phyloP scores from a whole-genome alignment of 1,284 basidiomycete species.

The Pseudomicrostroma phylloplanum region DNA sequence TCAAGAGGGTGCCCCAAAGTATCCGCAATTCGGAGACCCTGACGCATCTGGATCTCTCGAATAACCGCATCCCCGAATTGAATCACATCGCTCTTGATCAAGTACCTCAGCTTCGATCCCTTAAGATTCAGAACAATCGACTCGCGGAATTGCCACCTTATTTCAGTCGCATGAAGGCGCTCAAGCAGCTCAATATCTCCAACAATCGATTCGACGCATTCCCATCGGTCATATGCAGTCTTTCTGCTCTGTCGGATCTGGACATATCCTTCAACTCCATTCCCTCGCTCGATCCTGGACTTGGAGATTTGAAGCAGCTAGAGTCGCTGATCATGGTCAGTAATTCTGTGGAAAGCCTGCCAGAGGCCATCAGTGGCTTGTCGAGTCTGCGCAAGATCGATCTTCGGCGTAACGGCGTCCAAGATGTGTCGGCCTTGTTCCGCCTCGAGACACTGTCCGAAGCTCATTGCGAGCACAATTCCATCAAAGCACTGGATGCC shows the following conservation, averaged over 20 bases:
- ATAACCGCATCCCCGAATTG: constrained; percentile 84
- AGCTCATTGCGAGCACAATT: constrained; percentile 44
- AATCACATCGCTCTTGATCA: constrained; percentile 76
- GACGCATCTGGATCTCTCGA: constrained; percentile 80
- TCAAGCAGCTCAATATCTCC: constrained; percentile 83
- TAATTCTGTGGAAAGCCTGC: constrained; percentile 40
- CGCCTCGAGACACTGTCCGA: constrained; percentile 34
- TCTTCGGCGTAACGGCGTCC: constrained; percentile 40
- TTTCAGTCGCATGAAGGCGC: constrained; percentile 67
- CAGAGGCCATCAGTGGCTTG: constrained; percentile 33
- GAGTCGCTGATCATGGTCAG: constrained; percentile 42
- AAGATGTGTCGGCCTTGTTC: constrained; percentile 37
- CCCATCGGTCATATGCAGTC: constrained; percentile 69
- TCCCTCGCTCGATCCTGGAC: constrained; percentile 69
- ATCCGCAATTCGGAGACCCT: constrained; percentile 71
- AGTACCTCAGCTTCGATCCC: constrained; percentile 65
- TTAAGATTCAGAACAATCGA: constrained; percentile 88
- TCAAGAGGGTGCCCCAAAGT: constrained; percentile 84
- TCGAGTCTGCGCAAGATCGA: constrained; percentile 39
- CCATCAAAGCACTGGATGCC: constrained; percentile 40
- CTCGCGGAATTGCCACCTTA: constrained; percentile 79
- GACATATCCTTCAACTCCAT: constrained; percentile 95
- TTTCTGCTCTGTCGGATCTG: constrained; percentile 71
- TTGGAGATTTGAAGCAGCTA: constrained; percentile 60
- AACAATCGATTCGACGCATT: constrained; percentile 90